Evolutionary conservation across 2,329 filamentous ascomycete genomes (phyloP).

Genomic region (Orbilia quercus): DNA sequence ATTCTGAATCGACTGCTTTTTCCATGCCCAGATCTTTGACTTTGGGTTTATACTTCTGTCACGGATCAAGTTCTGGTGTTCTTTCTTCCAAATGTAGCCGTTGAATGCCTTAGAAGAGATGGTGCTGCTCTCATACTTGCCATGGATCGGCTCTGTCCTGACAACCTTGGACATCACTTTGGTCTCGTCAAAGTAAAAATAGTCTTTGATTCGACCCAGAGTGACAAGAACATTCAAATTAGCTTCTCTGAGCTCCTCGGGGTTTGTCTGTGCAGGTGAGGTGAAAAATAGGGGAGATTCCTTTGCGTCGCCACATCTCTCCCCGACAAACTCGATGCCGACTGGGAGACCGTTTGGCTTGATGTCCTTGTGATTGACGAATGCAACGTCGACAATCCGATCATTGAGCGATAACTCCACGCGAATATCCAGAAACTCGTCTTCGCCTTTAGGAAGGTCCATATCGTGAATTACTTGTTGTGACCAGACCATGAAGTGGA

Average conservation of each 20-base stretch:
- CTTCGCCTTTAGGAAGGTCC: slow-evolving; percentile 31
- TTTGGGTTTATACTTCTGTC: slow-evolving; percentile 35
- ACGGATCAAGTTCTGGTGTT: slow-evolving; percentile 46
- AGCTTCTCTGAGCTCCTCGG: slow-evolving; percentile 15
- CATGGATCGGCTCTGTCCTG: slow-evolving; percentile 21
- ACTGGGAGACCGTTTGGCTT: slow-evolving; percentile 36
- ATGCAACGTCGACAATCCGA: slow-evolving; percentile 34
- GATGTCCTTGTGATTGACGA: slow-evolving; percentile 29
- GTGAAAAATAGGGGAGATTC: slow-evolving; percentile 44
- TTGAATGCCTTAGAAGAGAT: slow-evolving; percentile 7
- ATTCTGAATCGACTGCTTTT: slow-evolving; percentile 26
- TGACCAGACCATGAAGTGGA: slow-evolving; percentile 47
- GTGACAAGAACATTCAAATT: slow-evolving; percentile 40
- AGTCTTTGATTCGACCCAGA: slow-evolving; percentile 32
- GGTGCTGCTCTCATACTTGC: slow-evolving; percentile 45
- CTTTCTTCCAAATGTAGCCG: slow-evolving; percentile 46
- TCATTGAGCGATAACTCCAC: slow-evolving; percentile 30
- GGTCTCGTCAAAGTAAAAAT: slow-evolving; percentile 21
- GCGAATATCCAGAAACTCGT: slow-evolving; percentile 49
- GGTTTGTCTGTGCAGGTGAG: background rate
- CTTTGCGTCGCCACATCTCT: slow-evolving; percentile 45
- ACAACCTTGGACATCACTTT: slow-evolving; percentile 43
- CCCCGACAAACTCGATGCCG: slow-evolving; percentile 37
- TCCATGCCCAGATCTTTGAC: slow-evolving; percentile 35
- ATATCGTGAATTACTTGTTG: slow-evolving; percentile 50